Evolutionary conservation across 2,329 filamentous ascomycete species (phyloP).

Genomic region (Ceratocystiopsis sp.): DNA sequence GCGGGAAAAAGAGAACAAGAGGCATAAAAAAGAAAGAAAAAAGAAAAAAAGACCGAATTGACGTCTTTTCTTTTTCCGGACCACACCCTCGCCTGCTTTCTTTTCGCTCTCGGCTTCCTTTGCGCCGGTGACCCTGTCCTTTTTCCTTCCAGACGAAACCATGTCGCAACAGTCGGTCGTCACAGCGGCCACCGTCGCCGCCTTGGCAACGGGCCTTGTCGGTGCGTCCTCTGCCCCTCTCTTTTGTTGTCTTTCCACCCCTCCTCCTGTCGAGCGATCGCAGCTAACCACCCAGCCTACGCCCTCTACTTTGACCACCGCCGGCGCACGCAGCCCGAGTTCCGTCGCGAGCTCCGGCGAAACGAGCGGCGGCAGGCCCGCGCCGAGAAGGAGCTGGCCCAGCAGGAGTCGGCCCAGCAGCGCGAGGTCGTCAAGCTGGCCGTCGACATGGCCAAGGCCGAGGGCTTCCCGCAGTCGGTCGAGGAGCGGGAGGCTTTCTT

Average conservation of each 20-base stretch:
- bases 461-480: conserved; percentile 77
- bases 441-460: conserved; percentile 69
- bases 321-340: conserved; percentile 45
- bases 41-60: conserved; percentile 1
- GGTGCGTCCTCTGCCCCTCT: conserved; percentile 25
- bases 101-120: background rate
- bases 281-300: conserved; percentile 33
- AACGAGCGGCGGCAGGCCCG: conserved; percentile 59
- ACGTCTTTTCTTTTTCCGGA: background rate
- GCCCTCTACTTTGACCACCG: conserved; percentile 53
- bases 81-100: background rate
- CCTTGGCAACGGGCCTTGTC: conserved; percentile 39
- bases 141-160: conserved; percentile 16
- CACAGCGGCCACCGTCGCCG: conserved; percentile 44
- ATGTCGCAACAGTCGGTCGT: conserved; percentile 41
- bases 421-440: conserved; percentile 56
- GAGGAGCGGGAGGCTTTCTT: conserved; percentile 95
- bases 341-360: conserved; percentile 51
- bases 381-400: conserved; percentile 54
- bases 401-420: conserved; percentile 47
- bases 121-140: background rate
- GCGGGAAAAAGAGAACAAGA: background rate
- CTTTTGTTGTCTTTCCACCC: background rate
- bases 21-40: background rate
- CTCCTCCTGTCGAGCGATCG: no score